phyloP scores from a whole-genome alignment of 164 flowering plant species.

The Nymphaea colorata region DNA sequence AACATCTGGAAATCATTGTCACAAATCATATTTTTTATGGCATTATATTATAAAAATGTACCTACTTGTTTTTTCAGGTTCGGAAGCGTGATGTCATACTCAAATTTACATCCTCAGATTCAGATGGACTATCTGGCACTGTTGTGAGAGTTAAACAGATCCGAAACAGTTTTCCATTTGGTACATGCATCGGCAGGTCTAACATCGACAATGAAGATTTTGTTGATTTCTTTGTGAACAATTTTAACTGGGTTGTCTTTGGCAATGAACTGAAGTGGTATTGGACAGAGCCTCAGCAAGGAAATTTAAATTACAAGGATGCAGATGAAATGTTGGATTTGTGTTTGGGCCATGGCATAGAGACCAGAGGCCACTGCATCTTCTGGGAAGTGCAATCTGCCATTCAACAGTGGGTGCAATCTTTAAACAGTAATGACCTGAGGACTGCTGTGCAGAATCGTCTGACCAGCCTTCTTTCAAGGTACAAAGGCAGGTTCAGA shows the following conservation, averaged over 20 bases:
- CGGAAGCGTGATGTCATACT: conserved; percentile 83
- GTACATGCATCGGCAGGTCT: conserved; percentile 60
- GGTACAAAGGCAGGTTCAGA: conserved; percentile 76
- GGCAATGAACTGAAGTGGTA: conserved; percentile 94
- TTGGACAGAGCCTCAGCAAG: conserved; percentile 80
- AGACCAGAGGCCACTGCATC: conserved; percentile 81
- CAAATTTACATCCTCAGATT: conserved; percentile 41
- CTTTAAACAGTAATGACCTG: conserved; percentile 46
- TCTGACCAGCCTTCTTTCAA: conserved; percentile 56
- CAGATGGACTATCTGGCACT: conserved; percentile 24
- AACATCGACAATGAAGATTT: conserved; percentile 93
- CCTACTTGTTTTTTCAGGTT: conserved; percentile 29
- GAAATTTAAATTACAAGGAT: conserved; percentile 71
- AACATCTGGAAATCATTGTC: neutral
- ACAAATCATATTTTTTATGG: neutral
- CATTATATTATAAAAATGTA: neutral
- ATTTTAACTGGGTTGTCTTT: conserved; percentile 93
- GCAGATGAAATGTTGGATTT: conserved; percentile 75
- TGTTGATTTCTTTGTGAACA: conserved; percentile 53
- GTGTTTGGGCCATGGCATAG: conserved; percentile 40
- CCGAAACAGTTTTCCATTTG: conserved; percentile 76
- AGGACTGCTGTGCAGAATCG: conserved; percentile 70
- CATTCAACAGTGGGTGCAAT: conserved; percentile 62
- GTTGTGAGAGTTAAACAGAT: conserved; percentile 52
- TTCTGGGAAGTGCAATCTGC: conserved; percentile 82